Evolutionary conservation across 371 early-diverging fungal species (phyloP), one percentile per base, ranked within the genome.

Genomic region (Capillidium rhysosporum): DNA sequence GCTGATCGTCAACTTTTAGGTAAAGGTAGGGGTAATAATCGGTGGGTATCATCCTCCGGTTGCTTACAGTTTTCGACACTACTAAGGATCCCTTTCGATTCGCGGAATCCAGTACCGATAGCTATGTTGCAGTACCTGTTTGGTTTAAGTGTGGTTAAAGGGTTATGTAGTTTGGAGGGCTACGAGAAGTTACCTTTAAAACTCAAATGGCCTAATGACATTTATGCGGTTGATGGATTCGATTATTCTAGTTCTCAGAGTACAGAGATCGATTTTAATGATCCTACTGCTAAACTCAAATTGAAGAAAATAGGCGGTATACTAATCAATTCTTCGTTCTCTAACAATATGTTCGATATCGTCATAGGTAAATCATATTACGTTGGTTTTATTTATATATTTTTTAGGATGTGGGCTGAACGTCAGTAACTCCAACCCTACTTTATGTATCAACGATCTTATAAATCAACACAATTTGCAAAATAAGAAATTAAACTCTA

Each of bases 161-260:
- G 86, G 20, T 66, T 95, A 10, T 65, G 75, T 46, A 47, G 67
- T 1, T 67, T 69, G 51, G 70, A 75, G 1, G 89, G 86, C 4
- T 90, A 84, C 63, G 79, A 79, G 61, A 65, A 78, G 14, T 59
- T 89, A 2, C 86, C 88, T 0, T 59, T 96, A 49, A 72, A 73
- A 34, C 63, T 96, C 31, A 96, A 96, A 63, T 96, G 97, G 97
- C 97, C 97, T 14, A 96, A 94, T 57, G 97, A 96, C 61, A 71
- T 96, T 18, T 93, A 95, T 63, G 75, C 72, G 0, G 64, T 52
- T 58, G 48, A 59, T 56, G 34, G 12, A 4, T 34, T 34, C 12
- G 34, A 34, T 12, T 44, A 54, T 20, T 55, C 59, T 24, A 44
- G 28, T 16, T n/a, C n/a, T n/a, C n/a, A n/a, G n/a, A n/a, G n/a